Conservation (phyloP, 768 basidiomycete species). For the Russula lepida region DNA sequence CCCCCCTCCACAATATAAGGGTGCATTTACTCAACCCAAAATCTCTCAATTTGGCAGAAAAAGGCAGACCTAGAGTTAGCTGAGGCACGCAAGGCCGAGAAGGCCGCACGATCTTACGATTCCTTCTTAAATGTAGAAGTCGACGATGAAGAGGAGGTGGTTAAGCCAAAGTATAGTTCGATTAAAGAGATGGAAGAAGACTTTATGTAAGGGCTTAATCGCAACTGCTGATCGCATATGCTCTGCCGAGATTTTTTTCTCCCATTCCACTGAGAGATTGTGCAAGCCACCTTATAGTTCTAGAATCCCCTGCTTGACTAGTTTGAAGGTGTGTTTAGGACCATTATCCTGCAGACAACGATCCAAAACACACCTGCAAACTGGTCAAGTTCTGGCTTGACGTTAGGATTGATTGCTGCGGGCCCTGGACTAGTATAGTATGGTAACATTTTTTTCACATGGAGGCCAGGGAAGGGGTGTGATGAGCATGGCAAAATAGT, state of each 20-base stretch:
- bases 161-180: slow-evolving; percentile 41
- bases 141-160: slow-evolving; percentile 43
- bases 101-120: slow-evolving; percentile 83
- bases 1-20: not conserved
- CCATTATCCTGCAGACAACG: too few species aligned
- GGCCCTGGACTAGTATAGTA: too few species aligned
- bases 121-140: slow-evolving; percentile 57
- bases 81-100: slow-evolving; percentile 73
- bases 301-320: too few species aligned
- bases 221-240: not conserved
- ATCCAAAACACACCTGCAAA: too few species aligned
- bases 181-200: slow-evolving; percentile 79
- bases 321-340: too few species aligned
- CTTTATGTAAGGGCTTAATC: slow-evolving; percentile 52
- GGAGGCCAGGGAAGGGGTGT: too few species aligned
- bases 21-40: not conserved
- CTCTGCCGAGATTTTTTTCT: not conserved
- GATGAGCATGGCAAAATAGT: too few species aligned
- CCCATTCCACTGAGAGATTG: not conserved
- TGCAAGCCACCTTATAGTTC: too few species aligned
- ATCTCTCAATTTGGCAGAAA: slow-evolving; percentile 38
- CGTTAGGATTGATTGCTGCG: too few species aligned
- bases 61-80: slow-evolving; percentile 73
- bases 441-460: too few species aligned
- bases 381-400: too few species aligned